Evolutionary conservation across 164 flowering plant species (phyloP).

Genomic region (Magnolia sinica): DNA sequence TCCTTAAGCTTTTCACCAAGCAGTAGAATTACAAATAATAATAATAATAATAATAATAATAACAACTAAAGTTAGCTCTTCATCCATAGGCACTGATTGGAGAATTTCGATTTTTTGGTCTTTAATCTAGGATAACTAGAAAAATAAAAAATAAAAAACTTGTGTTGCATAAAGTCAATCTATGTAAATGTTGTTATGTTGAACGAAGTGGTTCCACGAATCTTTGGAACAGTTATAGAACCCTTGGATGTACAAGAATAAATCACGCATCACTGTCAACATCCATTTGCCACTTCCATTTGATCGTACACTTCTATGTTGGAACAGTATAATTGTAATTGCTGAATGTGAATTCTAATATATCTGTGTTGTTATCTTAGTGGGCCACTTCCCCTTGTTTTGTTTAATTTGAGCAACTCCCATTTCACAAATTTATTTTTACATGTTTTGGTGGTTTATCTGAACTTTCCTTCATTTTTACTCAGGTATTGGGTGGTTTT

Average conservation of each 20-base stretch:
- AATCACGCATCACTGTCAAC: background rate
- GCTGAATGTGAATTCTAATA: too few relatives aligned
- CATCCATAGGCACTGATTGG: background rate
- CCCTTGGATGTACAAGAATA: background rate
- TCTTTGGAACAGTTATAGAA: background rate
- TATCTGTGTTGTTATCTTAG: too few relatives aligned
- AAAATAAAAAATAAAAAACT: background rate
- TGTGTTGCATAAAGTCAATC: background rate
- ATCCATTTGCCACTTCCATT: background rate
- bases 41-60: too few relatives aligned
- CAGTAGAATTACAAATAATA: too few relatives aligned
- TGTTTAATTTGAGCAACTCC: too few relatives aligned
- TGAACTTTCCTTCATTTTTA: background rate
- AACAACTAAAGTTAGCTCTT: too few relatives aligned
- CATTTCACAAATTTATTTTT: too few relatives aligned
- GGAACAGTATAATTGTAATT: background rate
- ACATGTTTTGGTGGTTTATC: background rate
- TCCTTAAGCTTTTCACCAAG: too few relatives aligned
- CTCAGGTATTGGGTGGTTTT: conserved; percentile 85
- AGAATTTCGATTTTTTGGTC: background rate
- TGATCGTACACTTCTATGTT: background rate
- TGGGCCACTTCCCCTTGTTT: too few relatives aligned
- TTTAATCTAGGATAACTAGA: background rate
- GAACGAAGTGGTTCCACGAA: background rate
- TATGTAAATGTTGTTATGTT: background rate